Base-by-base conservation (phyloP, 2,329 filamentous ascomycete species). In the Talaromyces sp. region DNA sequence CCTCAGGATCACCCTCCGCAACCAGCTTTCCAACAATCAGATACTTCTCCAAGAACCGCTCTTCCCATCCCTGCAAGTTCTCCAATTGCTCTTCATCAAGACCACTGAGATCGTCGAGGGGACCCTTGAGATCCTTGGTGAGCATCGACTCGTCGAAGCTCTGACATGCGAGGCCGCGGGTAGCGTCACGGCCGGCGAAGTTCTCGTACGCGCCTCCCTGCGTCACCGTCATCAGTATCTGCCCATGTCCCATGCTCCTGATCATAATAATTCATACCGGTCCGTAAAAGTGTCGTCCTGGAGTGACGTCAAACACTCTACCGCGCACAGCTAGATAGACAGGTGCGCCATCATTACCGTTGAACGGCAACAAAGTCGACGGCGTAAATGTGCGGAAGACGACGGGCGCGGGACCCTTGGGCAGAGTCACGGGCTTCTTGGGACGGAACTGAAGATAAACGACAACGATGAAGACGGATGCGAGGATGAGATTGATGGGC, bases 81-180 rank as follows among this genome's bases (percentile, higher is more conserved):
- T 96, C 93, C 78, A 90, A 79, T 81, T 96, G 88, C 63, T 93
- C 92, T 1, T 74, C 76, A 5, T 86, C 86, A 65, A 98, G 77
- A 63, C 88, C 91, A 58, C 86, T 82, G 48, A 96, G 81, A 60
- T 83, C 86, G 74, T 96, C 92, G 66, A 97, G 80, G 50, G 92
- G 91, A 0, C 86, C 93, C 63, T 95, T 86, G 61, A 98, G 79
- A 75, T 97, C 90, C 81, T 93, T 87, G 18, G 95, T 98, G 78
- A 98, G 80, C 92, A 98, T 96, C 6, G 93, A 90, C 81, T 91
- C 86, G 74, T 97, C 95, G 76, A 99, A 98, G 79, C 91, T 96
- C 64, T 93, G 91, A 76, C 86, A 91, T 1, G 95, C 93, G 64
- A 99, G 80, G 0, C 95, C 95, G 59, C 93, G 84, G 67, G 86